Evolutionary conservation across 2,329 filamentous ascomycete genomes (phyloP), one percentile per base, ranked within the genome.

Genomic region (Calonectria multiphialidica): DNA sequence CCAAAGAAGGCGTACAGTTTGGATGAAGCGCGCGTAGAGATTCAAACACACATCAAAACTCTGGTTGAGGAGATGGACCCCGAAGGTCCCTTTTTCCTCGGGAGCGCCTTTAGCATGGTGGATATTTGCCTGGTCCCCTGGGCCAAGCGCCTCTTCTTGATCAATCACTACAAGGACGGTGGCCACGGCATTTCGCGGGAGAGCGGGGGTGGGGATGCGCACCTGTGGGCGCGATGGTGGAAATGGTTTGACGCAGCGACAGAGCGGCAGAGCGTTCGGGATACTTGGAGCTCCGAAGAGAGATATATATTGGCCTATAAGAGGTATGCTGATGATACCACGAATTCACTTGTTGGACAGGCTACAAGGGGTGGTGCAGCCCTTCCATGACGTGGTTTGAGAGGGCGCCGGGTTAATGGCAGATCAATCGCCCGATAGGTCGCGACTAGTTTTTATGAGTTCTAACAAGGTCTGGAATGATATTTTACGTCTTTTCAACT

Each of bases 121-220:
- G 94, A 96, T 81, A 86, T 95, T 28, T 89, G 91, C 73, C 84
- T 95, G 3, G 93, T 91, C 44, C 94, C 94, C 0, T 96, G 93
- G 93, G 91, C 92, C 0, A 89, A 91, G 77, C 87, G 94, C 16
- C 80, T 95, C 23, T 96, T 93, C 86, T 84, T 95, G 7, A 92
- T 96, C 75, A 93, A 96, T 76, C 88, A 94, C 74, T 96, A 93
- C 80, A 96, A 96, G 79, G 79, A 83, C 0, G 89, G 88, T 0
- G 89, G 90, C 0, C 75, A 87, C 2, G 87, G 86, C 0, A 84
- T 90, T 28, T 86, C 88, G 2, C 63, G 78, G 40, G 87, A 90
- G 4, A 84, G 87, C 6, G 89, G 92, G 16, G 88, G 90, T 1
- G 84, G 87, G 9, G 89, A 93, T 44, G 90, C 90, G 65, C 81